A percentile compares a stretch with the other conserved stretches of the same genome.
Evolutionary conservation across 768 basidiomycete species (phyloP).

Genomic region (Boletus rufocinnamomeus): DNA sequence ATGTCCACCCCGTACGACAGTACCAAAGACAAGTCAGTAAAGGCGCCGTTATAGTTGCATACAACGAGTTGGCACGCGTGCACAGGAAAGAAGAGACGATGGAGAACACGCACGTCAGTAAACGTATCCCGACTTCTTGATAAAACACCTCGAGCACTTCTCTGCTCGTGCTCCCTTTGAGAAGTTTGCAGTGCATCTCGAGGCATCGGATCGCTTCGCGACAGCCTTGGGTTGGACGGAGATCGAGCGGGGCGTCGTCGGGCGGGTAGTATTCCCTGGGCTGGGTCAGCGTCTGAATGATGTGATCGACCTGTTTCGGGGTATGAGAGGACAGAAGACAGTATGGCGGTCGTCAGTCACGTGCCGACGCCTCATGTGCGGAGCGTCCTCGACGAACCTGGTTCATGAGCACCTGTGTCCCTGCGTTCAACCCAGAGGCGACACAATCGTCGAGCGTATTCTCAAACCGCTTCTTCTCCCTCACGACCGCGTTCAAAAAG

Average conservation of each 20-base stretch:
- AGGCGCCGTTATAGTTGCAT: no score
- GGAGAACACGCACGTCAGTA: constrained; percentile 63
- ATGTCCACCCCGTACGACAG: not conserved
- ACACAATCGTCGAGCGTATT: constrained; percentile 91
- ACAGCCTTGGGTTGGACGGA: constrained; percentile 86
- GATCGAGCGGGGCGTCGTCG: constrained; percentile 75
- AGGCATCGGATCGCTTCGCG: constrained; percentile 87
- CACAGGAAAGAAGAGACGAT: not conserved
- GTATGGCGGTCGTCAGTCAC: not conserved
- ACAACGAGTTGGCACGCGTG: not conserved
- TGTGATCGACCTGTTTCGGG: constrained; percentile 78
- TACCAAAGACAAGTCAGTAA: not conserved
- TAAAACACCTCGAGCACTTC: constrained; percentile 98
- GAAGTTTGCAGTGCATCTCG: constrained; percentile 85
- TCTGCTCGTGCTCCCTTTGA: constrained; percentile 92
- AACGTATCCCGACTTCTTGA: constrained; percentile 91
- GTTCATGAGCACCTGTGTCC: constrained; percentile 94
- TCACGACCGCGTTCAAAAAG: constrained; percentile 88
- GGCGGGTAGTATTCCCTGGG: constrained; percentile 90
- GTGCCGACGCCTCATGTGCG: not conserved
- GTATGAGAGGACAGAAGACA: not conserved
- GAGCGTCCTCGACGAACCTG: constrained; percentile 54
- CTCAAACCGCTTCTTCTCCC: constrained; percentile 98
- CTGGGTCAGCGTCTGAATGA: constrained; percentile 78
- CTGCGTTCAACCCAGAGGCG: constrained; percentile 90